A percentile compares a stretch with the other conserved stretches of the same genome.
phyloP scores from a whole-genome alignment of 345 rosid species.

The Eucalyptus tenuipes region DNA sequence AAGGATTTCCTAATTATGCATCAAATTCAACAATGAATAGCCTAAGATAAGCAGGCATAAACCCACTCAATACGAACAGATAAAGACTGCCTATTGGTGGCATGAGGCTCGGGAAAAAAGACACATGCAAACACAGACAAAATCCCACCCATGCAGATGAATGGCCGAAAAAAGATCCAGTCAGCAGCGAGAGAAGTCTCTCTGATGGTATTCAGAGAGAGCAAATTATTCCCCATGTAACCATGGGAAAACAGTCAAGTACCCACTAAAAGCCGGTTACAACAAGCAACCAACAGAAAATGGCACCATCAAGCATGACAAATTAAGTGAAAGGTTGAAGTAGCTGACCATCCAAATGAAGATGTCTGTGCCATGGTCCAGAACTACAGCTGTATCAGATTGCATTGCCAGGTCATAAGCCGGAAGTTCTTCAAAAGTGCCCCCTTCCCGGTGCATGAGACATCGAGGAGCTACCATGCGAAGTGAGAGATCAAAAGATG shows the following conservation, averaged over 20 bases:
- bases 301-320: not conserved
- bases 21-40: not conserved
- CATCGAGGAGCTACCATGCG: conserved; percentile 95
- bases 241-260: not conserved
- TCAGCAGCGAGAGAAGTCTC: not conserved
- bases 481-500: conserved; percentile 86
- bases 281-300: not conserved
- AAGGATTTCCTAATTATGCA: not conserved
- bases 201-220: not conserved
- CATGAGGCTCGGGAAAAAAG: not conserved
- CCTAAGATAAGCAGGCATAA: not conserved
- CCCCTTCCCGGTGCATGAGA: conserved; percentile 94
- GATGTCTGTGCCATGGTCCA: conserved; percentile 96
- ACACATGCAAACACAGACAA: not conserved
- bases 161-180: not conserved
- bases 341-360: conserved; percentile 92
- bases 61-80: not conserved
- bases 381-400: conserved; percentile 91
- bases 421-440: conserved; percentile 91
- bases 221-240: not conserved
- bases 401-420: conserved; percentile 95
- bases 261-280: not conserved
- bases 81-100: not conserved
- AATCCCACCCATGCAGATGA: not conserved
- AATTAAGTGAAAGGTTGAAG: not conserved